Conservation (phyloP, 768 basidiomycete genomes). For the Pisolithus sp. region DNA sequence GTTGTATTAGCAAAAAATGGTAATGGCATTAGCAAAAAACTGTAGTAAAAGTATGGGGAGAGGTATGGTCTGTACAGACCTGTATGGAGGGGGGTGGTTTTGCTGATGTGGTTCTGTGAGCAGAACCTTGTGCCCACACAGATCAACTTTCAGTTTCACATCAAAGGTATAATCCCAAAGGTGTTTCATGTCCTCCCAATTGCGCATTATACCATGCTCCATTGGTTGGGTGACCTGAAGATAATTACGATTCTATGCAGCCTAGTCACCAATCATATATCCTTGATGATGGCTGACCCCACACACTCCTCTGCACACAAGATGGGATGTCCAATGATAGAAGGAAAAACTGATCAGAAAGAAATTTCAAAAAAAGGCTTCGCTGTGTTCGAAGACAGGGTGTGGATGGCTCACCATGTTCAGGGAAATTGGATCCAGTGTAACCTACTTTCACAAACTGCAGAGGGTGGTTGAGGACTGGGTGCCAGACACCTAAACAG, state of each 20-base stretch:
- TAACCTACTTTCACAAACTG: constrained; percentile 91
- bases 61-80: no score
- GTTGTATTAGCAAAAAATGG: no score
- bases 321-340: constrained; percentile 96
- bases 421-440: constrained; percentile 91
- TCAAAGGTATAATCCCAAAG: constrained; percentile 98
- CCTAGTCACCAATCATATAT: constrained; percentile 99
- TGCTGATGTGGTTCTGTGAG: constrained; percentile 98
- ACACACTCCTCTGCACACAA: constrained; percentile 95
- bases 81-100: no score
- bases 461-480: neutral
- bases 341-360: no score
- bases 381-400: neutral
- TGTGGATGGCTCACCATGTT: constrained; percentile 58
- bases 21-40: no score
- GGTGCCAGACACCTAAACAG: neutral
- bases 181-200: constrained; percentile 99
- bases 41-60: no score
- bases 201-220: constrained; percentile 98
- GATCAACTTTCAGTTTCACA: constrained; percentile 88
- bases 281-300: constrained; percentile 80
- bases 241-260: constrained; percentile 88
- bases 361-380: constrained; percentile 36
- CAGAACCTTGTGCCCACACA: constrained; percentile 80
- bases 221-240: constrained; percentile 97